Evolutionary conservation across 371 early-diverging fungal species (phyloP).

Genomic region (Lichtheimia hyalospora): DNA sequence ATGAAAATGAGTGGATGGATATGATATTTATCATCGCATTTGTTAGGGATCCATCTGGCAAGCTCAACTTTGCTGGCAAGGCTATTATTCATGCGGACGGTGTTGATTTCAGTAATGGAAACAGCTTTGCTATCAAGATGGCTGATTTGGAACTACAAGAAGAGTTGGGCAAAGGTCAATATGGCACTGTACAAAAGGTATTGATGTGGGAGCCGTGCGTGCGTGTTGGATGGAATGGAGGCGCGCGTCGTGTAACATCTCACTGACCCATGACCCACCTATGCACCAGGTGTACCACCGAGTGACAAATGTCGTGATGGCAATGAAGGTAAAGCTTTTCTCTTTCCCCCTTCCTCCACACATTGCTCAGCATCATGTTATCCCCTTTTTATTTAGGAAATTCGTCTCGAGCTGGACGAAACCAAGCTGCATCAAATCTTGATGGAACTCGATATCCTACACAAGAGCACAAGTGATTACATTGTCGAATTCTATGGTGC

Average conservation of each 20-base stretch:
- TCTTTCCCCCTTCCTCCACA: background rate
- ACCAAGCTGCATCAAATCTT: slow-evolving; percentile 85
- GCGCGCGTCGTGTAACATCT: too few relatives aligned
- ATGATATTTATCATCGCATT: background rate
- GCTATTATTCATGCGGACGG: slow-evolving; percentile 89
- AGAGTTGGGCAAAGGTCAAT: slow-evolving; percentile 90
- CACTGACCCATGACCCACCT: too few relatives aligned
- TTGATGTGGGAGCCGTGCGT: too few relatives aligned
- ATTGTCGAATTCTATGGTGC: slow-evolving; percentile 98
- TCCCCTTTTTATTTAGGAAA: slow-evolving; percentile 69
- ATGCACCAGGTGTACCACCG: slow-evolving; percentile 63
- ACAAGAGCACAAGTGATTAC: slow-evolving; percentile 81
- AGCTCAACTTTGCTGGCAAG: slow-evolving; percentile 89
- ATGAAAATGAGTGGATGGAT: too few relatives aligned
- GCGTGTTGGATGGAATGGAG: too few relatives aligned
- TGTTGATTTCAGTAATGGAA: slow-evolving; percentile 89
- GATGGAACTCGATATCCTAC: slow-evolving; percentile 84
- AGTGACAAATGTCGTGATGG: slow-evolving; percentile 92
- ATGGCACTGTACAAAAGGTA: slow-evolving; percentile 88
- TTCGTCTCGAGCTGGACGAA: slow-evolving; percentile 87
- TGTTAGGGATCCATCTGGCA: slow-evolving; percentile 81
- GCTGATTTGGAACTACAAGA: slow-evolving; percentile 75
- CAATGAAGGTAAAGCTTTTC: slow-evolving; percentile 67
- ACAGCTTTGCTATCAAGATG: slow-evolving; percentile 87
- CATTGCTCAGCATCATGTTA: background rate